A percentile compares a stretch with the other conserved stretches of the same genome.
These are phyloP conservation scores for Golubevia pallescens DNA, from an alignment of 1,284 basidiomycete genomes.

Conservation along the genomic window DNA sequence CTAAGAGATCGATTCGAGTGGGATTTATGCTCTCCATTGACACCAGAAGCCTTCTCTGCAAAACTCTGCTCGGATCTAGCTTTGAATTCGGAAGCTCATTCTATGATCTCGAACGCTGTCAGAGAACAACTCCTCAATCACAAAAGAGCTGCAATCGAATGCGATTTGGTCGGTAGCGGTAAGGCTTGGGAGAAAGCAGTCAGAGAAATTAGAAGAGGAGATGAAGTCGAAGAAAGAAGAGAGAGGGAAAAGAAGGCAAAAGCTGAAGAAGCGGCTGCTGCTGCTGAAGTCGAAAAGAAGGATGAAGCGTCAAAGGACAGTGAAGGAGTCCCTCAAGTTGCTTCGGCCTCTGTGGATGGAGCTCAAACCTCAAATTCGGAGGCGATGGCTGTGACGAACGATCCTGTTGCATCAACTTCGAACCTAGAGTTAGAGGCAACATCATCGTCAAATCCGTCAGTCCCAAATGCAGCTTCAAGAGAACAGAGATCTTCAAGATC, in stretches of 20 bases:
- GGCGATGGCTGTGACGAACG: too few species aligned
- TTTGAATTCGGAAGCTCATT: constrained; percentile 44
- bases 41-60: constrained; percentile 51
- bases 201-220: constrained; percentile 26
- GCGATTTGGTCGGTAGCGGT: constrained; percentile 45
- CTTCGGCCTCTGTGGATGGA: not conserved
- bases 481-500: not conserved
- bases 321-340: constrained; percentile 1
- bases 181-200: constrained; percentile 37
- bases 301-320: not conserved
- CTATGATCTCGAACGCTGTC: constrained; percentile 49
- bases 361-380: not conserved
- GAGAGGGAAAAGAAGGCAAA: not conserved
- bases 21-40: constrained; percentile 54
- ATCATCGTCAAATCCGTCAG: too few species aligned
- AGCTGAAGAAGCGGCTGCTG: constrained; percentile 3
- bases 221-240: constrained; percentile 19
- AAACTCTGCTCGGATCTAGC: constrained; percentile 50
- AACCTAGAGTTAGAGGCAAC: too few species aligned
- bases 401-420: too few species aligned
- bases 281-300: not conserved
- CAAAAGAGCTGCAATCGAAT: constrained; percentile 48
- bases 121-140: constrained; percentile 57
- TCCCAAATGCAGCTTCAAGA: not conserved
- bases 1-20: constrained; percentile 58